Percentiles rank a stretch among this genome's conserved stretches.
Evolutionary conservation across 371 early-diverging fungal genomes (phyloP).

Genomic region (Thermomucor indicae-seudaticae): DNA sequence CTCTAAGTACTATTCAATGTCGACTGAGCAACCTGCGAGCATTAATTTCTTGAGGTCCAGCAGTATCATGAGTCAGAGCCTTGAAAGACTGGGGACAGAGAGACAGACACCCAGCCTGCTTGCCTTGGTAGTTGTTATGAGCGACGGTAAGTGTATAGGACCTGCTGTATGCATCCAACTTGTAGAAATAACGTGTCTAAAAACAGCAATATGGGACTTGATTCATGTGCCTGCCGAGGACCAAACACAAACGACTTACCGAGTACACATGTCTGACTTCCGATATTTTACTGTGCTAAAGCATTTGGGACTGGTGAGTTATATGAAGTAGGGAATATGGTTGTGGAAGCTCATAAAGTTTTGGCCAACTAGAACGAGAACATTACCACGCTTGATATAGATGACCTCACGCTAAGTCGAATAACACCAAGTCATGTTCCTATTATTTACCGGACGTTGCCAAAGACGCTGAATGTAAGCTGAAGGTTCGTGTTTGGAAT

Average conservation of each 20-base stretch:
- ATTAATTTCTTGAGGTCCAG: too few species aligned
- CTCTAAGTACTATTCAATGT: background rate
- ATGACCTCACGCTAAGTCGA: constrained; percentile 38
- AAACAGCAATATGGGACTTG: constrained; percentile 30
- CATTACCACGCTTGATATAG: constrained; percentile 53
- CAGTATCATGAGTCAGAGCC: constrained; percentile 30
- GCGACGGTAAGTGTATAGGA: constrained; percentile 23
- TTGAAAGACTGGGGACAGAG: constrained; percentile 16
- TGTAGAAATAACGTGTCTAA: background rate
- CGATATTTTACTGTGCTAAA: constrained; percentile 55
- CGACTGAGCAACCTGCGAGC: too few species aligned
- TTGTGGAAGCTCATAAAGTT: background rate
- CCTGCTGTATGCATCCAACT: background rate
- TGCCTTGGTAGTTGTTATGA: constrained; percentile 32
- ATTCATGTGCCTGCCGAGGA: constrained; percentile 8
- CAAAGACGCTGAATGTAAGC: constrained; percentile 47
- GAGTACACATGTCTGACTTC: constrained; percentile 49
- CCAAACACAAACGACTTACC: constrained; percentile 19
- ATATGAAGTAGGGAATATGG: background rate
- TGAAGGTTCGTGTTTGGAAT: background rate
- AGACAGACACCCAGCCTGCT: constrained; percentile 18
- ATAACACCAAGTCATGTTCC: constrained; percentile 15
- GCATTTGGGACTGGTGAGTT: constrained; percentile 44
- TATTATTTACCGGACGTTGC: constrained; percentile 47
- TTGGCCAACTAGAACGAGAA: constrained; percentile 37